These are phyloP conservation scores for Solanum aculeatissimum DNA, from an alignment of 305 asterid genomes.

Conservation along the genomic window DNA sequence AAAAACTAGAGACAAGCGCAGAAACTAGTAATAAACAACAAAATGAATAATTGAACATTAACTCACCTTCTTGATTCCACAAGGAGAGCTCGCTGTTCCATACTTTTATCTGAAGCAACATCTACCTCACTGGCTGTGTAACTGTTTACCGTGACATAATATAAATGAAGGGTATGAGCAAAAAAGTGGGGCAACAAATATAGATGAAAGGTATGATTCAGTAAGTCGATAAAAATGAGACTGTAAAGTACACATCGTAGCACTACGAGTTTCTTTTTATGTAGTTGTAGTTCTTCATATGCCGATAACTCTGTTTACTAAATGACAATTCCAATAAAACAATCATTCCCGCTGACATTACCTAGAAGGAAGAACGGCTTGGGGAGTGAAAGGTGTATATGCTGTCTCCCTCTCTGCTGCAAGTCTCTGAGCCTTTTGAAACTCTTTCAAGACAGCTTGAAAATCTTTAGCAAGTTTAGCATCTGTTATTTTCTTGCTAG, in stretches of 20 bases:
- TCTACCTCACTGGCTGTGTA: conserved; percentile 49
- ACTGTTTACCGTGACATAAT: conserved; percentile 21
- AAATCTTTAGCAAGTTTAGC: conserved; percentile 96
- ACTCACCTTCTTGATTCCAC: conserved; percentile 66
- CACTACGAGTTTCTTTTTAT: background rate
- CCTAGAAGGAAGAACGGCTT: conserved; percentile 56
- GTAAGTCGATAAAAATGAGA: background rate
- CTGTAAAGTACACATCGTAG: background rate
- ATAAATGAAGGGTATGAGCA: conserved; percentile 6
- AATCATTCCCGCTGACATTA: background rate
- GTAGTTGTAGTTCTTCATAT: background rate
- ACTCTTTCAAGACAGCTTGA: conserved; percentile 84
- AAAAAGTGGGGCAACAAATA: conserved; percentile 7
- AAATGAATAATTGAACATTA: background rate
- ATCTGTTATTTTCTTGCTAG: conserved; percentile 84
- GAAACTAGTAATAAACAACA: background rate
- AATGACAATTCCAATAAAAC: background rate
- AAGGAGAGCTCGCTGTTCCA: conserved; percentile 61
- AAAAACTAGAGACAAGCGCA: background rate
- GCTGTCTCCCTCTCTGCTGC: conserved; percentile 94
- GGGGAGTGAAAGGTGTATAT: conserved; percentile 68
- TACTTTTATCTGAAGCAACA: conserved; percentile 27
- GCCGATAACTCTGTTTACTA: background rate
- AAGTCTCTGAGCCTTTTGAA: conserved; percentile 89
- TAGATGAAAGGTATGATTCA: background rate